Evolutionary conservation across 2,329 filamentous ascomycete species (phyloP), one percentile per base, ranked within the genome.

Genomic region (Aspergillus texensis): DNA sequence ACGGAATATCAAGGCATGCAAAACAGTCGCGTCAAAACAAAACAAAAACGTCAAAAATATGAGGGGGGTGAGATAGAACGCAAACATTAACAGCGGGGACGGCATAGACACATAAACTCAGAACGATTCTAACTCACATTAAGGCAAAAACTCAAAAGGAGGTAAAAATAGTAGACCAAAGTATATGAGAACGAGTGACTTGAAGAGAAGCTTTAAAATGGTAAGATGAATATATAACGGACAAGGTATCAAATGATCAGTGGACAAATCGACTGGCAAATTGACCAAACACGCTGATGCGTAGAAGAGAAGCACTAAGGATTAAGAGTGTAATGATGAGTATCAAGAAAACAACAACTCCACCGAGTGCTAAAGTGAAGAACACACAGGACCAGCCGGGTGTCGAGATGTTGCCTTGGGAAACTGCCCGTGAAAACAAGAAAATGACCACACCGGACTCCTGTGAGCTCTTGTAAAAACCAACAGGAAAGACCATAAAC

Each of bases 351-450:
- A 64, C 59, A 71, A 74, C 63, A 79, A 78, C 74, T 76, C 75
- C 74, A 74, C 72, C 70, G 71, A 75, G 74, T 76, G 75, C 76
- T 71, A 77, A 69, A 75, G 67, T 65, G 66, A 73, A 71, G 71
- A 79, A 78, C 78, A 80, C 78, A 75, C 78, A 80, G 78, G 78
- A 79, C 78, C 78, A 80, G 78, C 78, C 78, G 73, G 75, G 78
- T 80, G 78, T 79, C 72, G 75, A 77, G 69, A 73, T 75, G 72
- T 74, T 75, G 71, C 70, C 71, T 67, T 71, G 60, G 68, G 68
- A 72, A 74, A 74, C 73, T 71, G 70, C 74, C 69, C 75, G 71
- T 70, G 68, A 72, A 75, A 75, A 73, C 72, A 74, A 70, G 68
- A 76, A 70, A 75, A 77, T 72, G 75, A 78, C 77, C 78, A 77